Evolutionary conservation across 208 protist species (phyloP), one percentile per base, ranked within the genome.

Genomic region (Strigomonas galati): DNA sequence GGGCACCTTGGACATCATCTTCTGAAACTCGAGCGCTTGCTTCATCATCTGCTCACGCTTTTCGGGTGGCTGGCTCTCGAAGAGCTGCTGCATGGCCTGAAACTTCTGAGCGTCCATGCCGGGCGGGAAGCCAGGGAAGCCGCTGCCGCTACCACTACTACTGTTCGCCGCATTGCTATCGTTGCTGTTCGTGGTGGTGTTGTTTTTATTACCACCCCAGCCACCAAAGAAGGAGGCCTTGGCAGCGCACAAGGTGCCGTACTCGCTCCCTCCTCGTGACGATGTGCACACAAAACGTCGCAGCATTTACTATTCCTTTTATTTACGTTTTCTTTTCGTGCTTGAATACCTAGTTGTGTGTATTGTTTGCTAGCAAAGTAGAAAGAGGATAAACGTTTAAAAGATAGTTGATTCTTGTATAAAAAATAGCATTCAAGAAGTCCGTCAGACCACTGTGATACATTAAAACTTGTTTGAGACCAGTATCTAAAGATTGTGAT

Each of bases 21-120:
- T 89, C 61, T 93, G 91, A 57, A 96, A 80, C 49, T 91, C 80
- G 46, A 92, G 51, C 3, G 87, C 87, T 67, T 94, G 83, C 59
- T 87, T 76, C 80, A 96, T 81, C 72, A 96, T 72, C 71, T 96
- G 76, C 71, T 77, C 62, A 49, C 93, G 91, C 74, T 86, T 86
- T 35, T 96, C 87, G 17, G 84, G 82, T 0, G 91, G 72, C 62
- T 91, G 79, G 12, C 66, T 87, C 58, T 69, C 71, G 54, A 95
- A 86, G 62, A 95, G 63, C 24, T 95, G 82, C 60, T 91, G 84
- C 68, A 95, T 78, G 4, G 73, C 75, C 32, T 75, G 75, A 24
- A 94, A 63, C 64, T 87, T 87, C 43, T 91, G 76, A 10, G 66
- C 14, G 59, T 91, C 84, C 31, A 95, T 56, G 15, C 78, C 80